Evolutionary conservation across 2,329 filamentous ascomycete species (phyloP), one percentile per base, ranked within the genome.

Genomic region (Curvularia sp.): DNA sequence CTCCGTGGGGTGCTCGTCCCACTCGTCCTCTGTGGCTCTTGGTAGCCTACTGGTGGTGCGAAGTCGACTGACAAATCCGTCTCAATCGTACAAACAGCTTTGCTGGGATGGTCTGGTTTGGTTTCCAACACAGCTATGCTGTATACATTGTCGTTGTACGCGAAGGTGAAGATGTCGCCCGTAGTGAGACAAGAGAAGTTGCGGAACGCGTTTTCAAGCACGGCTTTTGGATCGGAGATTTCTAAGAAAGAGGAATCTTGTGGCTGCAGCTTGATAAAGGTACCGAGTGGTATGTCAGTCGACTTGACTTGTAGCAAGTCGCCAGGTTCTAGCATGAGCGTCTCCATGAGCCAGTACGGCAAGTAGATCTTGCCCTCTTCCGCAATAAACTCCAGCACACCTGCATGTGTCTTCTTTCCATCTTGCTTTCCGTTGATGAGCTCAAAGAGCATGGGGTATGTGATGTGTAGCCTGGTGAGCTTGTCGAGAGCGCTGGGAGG

Each of bases 31-130:
- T 90, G 87, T 0, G 93, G 92, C 76, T 98, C 94, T 64, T 96
- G 91, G 72, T 98, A 99, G 62, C 95, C 95, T 2, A 99, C 86
- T 0, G 95, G 95, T 3, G 95, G 84, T 2, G 94, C 95, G 75
- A 99, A 99, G 72, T 99, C 95, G 62, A 99, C 95, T 56, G 92
- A 92, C 12, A 99, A 86, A 81, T 99, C 95, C 0, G 95, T 99
- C 80, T 99, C 95, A 55, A 97, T 89, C 78, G 97, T 96, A 71
- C 93, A 93, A 54, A 99, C 85, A 4, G 86, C 93, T 58, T 90
- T 89, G 83, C 92, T 93, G 69, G 91, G 91, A 1, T 90, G 86
- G 65, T 91, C 87, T 1, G 95, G 95, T 78, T 97, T 97, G 39
- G 96, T 92, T 73, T 98, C 94, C 13, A 98, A 80, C 1, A 99